Evolutionary conservation across 495 filamentous ascomycete genomes (phyloP), one percentile per base, ranked within the genome.

Genomic region (Xylaria curta): DNA sequence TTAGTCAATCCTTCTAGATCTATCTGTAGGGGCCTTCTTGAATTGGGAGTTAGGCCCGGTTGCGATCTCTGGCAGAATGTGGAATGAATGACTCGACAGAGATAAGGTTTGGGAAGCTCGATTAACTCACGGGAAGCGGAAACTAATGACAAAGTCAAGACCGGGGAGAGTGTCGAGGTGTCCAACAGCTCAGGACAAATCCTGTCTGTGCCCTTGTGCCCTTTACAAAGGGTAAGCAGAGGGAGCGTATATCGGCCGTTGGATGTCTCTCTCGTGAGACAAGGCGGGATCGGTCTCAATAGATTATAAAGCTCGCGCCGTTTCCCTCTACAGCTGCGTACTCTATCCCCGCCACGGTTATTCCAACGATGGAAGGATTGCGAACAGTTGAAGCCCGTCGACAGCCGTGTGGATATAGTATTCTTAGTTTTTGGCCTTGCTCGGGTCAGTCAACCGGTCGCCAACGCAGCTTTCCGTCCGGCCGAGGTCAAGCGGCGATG

Each of bases 111-210:
- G 26, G 66, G 40, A 38, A n/a, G 24, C 31, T 19, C 19, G 49
- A 54, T 36, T 10, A n/a, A 71, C 69, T 71, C 62, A 71, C 69
- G 33, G 40, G 42, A 60, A 58, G 61, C 47, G 51, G 58, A 60
- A 66, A 38, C 28, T 28, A 58, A 56, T 21, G 46, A 53, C 26
- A 33, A 49, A 28, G 26, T 40, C 8, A 40, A 62, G 68, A 53
- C 17, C 28, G 56, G 17, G 58, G 40, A 8, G 58, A 51, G 44
- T 49, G 38, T 28, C 40, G 40, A 46, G 44, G 15, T 21, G 56
- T 19, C 19, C 46, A 4, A 38, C 21, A 33, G 38, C 21, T 36
- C 12, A 36, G 60, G n/a, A 19, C 61, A 64, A 21, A 26, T 21
- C 42, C 24, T 21, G 21, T 51, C 46, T 31, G 69, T 49, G 61